These are phyloP conservation scores for Aspergillus sp. DNA, from an alignment of 2,329 filamentous ascomycete genomes.

Conservation along the genomic window DNA sequence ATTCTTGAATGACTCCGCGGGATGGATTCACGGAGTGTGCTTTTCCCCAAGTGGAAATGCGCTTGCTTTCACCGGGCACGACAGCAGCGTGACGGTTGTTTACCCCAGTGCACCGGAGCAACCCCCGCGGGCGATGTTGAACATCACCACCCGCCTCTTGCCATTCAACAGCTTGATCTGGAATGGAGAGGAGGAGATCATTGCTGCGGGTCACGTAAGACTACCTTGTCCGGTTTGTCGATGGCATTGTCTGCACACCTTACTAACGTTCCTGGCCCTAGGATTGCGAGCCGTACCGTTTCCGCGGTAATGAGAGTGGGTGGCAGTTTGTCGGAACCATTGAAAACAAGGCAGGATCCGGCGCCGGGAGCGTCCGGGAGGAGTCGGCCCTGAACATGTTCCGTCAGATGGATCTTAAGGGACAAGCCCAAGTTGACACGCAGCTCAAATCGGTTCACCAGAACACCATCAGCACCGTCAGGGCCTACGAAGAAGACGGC, in stretches of 20 bases:
- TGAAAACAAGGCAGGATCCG: conserved; percentile 68
- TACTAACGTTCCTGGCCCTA: conserved; percentile 24
- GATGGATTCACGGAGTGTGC: conserved; percentile 90
- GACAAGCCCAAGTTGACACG: conserved; percentile 86
- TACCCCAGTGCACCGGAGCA: conserved; percentile 91
- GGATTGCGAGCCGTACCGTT: conserved; percentile 83
- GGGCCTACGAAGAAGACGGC: conserved; percentile 68
- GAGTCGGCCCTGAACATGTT: conserved; percentile 98
- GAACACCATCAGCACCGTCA: conserved; percentile 87
- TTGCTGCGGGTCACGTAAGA: conserved; percentile 81
- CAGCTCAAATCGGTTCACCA: conserved; percentile 95
- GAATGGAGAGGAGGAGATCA: conserved; percentile 88
- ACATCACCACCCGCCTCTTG: conserved; percentile 82
- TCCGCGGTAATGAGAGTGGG: conserved; percentile 73
- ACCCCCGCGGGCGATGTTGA: conserved; percentile 85
- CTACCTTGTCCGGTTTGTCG: neutral
- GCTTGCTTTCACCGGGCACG: conserved; percentile 91
- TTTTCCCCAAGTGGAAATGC: conserved; percentile 92
- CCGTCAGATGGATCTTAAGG: conserved; percentile 96
- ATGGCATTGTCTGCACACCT: neutral
- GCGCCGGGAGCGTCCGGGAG: conserved; percentile 64
- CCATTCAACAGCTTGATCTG: conserved; percentile 93
- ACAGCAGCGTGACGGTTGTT: conserved; percentile 94
- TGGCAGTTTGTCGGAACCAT: conserved; percentile 84
- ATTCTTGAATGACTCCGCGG: conserved; percentile 91